Base-by-base conservation (phyloP, 78 protist genomes). In the Dictyostelium brefeldianum region DNA sequence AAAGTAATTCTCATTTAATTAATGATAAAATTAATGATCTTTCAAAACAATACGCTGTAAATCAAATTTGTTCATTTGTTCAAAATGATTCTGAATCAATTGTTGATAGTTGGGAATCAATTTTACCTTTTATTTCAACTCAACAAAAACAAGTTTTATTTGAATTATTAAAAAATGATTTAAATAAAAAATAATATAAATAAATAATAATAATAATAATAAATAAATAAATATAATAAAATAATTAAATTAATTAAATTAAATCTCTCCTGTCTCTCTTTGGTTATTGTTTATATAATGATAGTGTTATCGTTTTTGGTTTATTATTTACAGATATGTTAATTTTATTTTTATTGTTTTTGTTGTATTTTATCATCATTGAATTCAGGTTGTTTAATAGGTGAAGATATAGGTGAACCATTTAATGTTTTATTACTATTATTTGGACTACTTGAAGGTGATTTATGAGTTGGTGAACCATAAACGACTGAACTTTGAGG, bases 121-220 rank as follows among this genome's bases (percentile, higher is more conserved):
- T 87, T 18, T 18, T 87, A 20, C 47, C 67, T 31, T 25, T 70
- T 5, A 25, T 87, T 18, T 50, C 93, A 50, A 80, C 7, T 2
- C 83, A 87, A 12, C 83, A 87, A 87, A 87, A 87, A 82, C 69
- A 87, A 64, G 50, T 59, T 64, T 71, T 87, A 74, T 31, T 87
- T 29, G 69, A 81, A 48, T 59, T 50, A 64, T 65, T 87, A 43
- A 64, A 17, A 43, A 48, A 75, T n/a, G 51, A 48, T 75, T 71
- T 71, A 46, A 46, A 31, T n/a, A 43, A 31, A 62, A 25, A 57
- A 36, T 36, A 36, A 36, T n/a, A n/a, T n/a, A n/a, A n/a, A n/a
- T n/a, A 56, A n/a, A 7, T 29, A 29, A 22, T 65, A 29, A 31
- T 8, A 65, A 65, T 9, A 29, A 31, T 14, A 31, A 67, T 8